A percentile compares a stretch with the other conserved stretches of the same genome.
Conservation (phyloP, 495 filamentous ascomycete species). For the Lophiostoma macrostomum region DNA sequence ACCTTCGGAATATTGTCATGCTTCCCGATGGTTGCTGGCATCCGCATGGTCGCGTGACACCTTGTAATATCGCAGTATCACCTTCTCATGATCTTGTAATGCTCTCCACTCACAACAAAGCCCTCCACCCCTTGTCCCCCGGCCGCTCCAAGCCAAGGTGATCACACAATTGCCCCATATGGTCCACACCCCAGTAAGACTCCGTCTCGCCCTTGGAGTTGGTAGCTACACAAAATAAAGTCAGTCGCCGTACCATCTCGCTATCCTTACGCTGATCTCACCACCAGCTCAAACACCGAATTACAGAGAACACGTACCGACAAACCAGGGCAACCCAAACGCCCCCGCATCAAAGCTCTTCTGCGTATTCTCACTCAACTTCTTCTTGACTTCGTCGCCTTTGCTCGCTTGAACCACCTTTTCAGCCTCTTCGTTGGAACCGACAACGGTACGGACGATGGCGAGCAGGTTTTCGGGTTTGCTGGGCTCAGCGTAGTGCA, state of each 20-base stretch:
- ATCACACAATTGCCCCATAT: conserved; percentile 61
- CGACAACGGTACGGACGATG: conserved; percentile 51
- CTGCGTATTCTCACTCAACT: conserved; percentile 56
- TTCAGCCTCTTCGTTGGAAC: conserved; percentile 44
- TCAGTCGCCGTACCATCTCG: too few relatives aligned
- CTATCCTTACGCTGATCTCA: too few relatives aligned
- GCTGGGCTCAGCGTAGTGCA: conserved; percentile 48
- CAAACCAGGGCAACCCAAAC: conserved; percentile 73
- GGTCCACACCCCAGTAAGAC: conserved; percentile 68
- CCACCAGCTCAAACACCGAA: conserved; percentile 16
- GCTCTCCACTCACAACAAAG: conserved; percentile 42
- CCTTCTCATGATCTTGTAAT: too few relatives aligned
- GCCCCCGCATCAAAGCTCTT: conserved; percentile 57
- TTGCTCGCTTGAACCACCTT: conserved; percentile 42
- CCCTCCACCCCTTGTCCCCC: conserved; percentile 46
- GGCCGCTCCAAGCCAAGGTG: conserved; percentile 57
- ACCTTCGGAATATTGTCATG: too few relatives aligned
- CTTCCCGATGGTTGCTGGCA: too few relatives aligned
- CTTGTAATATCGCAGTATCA: too few relatives aligned
- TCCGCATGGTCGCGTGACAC: too few relatives aligned
- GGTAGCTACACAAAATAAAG: conserved; percentile 37
- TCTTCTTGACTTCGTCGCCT: conserved; percentile 53
- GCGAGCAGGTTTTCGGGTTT: conserved; percentile 49
- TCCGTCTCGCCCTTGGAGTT: conserved; percentile 59
- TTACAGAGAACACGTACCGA: conserved; percentile 45